These are phyloP conservation scores for Clitocybe nebularis DNA, from an alignment of 1,284 basidiomycete genomes.

Conservation along the genomic window DNA sequence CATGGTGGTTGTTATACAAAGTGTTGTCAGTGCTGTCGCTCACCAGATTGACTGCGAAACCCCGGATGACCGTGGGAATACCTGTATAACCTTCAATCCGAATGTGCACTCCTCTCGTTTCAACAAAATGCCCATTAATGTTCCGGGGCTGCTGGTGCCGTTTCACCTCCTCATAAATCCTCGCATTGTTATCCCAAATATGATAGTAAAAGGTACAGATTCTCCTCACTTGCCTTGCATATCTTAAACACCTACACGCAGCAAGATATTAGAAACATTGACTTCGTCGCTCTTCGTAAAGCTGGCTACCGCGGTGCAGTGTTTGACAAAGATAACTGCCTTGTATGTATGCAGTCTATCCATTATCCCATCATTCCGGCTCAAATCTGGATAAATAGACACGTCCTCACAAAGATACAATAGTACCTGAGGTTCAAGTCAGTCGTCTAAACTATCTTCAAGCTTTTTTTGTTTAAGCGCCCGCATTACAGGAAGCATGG, in stretches of 20 bases:
- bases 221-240: not conserved
- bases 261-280: conserved; percentile 84
- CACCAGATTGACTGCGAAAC: not conserved
- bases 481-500: conserved; percentile 66
- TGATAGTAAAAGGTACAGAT: conserved; percentile 67
- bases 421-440: conserved; percentile 72
- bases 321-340: conserved; percentile 97
- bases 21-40: not conserved
- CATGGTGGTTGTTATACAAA: conserved; percentile 22
- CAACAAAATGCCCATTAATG: conserved; percentile 65
- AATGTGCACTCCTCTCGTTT: not conserved
- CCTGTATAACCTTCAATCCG: not conserved
- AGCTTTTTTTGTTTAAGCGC: not conserved
- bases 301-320: conserved; percentile 86
- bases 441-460: no score
- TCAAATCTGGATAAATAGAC: conserved; percentile 46
- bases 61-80: conserved; percentile 15
- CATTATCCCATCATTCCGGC: not conserved
- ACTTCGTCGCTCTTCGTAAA: conserved; percentile 74
- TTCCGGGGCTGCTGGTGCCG: conserved; percentile 74
- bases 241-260: conserved; percentile 23
- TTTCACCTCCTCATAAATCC: conserved; percentile 75
- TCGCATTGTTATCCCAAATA: conserved; percentile 66
- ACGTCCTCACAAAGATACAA: conserved; percentile 64
- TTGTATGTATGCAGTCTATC: conserved; percentile 49